phyloP scores from a whole-genome alignment of 331 rosid genomes.

The Quercus tomentella region DNA sequence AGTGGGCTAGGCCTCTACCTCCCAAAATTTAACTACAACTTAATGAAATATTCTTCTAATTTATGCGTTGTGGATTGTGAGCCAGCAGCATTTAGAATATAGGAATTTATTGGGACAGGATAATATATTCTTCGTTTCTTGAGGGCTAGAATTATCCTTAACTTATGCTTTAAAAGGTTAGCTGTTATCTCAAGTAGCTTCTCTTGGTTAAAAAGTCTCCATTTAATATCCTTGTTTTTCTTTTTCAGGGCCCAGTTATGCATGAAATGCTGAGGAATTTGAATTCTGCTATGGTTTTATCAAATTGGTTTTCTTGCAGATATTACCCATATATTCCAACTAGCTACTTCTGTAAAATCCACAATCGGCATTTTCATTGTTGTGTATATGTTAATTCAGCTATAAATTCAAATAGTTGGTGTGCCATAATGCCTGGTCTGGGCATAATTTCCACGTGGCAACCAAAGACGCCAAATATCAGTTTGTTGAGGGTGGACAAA shows the following conservation, averaged over 20 bases:
- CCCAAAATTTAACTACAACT: too few relatives aligned
- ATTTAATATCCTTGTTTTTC: not conserved
- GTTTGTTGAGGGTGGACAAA: slow-evolving; percentile 22
- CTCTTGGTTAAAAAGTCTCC: not conserved
- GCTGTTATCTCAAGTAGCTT: not conserved
- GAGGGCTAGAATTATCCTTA: not conserved
- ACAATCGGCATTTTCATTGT: slow-evolving; percentile 6
- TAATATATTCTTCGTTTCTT: not conserved
- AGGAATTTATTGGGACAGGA: not conserved
- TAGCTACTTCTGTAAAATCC: slow-evolving; percentile 16
- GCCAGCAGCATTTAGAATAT: too few relatives aligned
- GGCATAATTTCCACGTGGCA: slow-evolving; percentile 30
- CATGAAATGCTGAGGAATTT: slow-evolving; percentile 12
- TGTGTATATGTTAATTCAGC: slow-evolving; percentile 5
- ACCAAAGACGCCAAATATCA: slow-evolving; percentile 12
- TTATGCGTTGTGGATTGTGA: too few relatives aligned
- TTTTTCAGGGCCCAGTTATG: slow-evolving; percentile 13
- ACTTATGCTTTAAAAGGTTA: not conserved
- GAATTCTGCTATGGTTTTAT: slow-evolving; percentile 7
- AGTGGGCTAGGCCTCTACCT: too few relatives aligned
- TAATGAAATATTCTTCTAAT: too few relatives aligned
- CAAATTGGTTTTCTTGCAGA: slow-evolving; percentile 28
- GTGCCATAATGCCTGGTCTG: not conserved
- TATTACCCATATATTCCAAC: slow-evolving; percentile 23
- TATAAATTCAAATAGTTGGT: slow-evolving; percentile 1